phyloP scores from a whole-genome alignment of 352 stramenopile genomes.

The Pythium coloratum region DNA sequence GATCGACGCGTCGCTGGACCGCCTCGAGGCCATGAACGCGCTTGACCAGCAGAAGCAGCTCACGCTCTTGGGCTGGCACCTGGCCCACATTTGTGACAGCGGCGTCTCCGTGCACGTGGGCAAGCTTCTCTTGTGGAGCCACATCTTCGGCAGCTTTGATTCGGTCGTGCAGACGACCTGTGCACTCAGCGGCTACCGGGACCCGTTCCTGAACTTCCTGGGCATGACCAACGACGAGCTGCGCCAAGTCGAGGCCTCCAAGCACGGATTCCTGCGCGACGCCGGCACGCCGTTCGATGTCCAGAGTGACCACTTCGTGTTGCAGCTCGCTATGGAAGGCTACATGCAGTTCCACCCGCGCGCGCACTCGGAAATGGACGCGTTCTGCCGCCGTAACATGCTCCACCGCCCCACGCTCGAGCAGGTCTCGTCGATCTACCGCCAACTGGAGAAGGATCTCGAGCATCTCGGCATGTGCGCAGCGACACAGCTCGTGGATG shows the following conservation, averaged over 20 bases:
- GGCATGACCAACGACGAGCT: slow-evolving; percentile 64
- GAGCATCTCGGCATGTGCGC: slow-evolving; percentile 47
- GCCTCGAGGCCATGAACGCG: slow-evolving; percentile 82
- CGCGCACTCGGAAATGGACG: slow-evolving; percentile 38
- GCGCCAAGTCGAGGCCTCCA: slow-evolving; percentile 53
- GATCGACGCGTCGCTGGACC: slow-evolving; percentile 90
- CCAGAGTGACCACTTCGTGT: slow-evolving; percentile 73
- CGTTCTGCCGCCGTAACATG: slow-evolving; percentile 65
- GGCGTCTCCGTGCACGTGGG: slow-evolving; percentile 69
- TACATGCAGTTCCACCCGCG: slow-evolving; percentile 47
- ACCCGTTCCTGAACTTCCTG: slow-evolving; percentile 73
- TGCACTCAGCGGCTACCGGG: slow-evolving; percentile 71
- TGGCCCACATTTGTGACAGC: slow-evolving; percentile 67
- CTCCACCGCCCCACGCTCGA: slow-evolving; percentile 63
- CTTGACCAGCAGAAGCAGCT: slow-evolving; percentile 37
- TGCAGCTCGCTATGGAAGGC: slow-evolving; percentile 65
- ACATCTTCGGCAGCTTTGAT: slow-evolving; percentile 68
- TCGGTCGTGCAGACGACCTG: slow-evolving; percentile 64
- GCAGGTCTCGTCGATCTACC: slow-evolving; percentile 68
- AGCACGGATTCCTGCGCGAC: slow-evolving; percentile 51
- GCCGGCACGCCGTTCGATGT: slow-evolving; percentile 38
- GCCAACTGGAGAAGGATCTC: slow-evolving; percentile 64
- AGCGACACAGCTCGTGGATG: slow-evolving; percentile 41
- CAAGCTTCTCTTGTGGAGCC: slow-evolving; percentile 69
- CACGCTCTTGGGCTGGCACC: slow-evolving; percentile 74